Percentiles rank a stretch among this genome's conserved stretches.
phyloP scores from a whole-genome alignment of 2,329 filamentous ascomycete species.

The Alternaria triticimaculans region DNA sequence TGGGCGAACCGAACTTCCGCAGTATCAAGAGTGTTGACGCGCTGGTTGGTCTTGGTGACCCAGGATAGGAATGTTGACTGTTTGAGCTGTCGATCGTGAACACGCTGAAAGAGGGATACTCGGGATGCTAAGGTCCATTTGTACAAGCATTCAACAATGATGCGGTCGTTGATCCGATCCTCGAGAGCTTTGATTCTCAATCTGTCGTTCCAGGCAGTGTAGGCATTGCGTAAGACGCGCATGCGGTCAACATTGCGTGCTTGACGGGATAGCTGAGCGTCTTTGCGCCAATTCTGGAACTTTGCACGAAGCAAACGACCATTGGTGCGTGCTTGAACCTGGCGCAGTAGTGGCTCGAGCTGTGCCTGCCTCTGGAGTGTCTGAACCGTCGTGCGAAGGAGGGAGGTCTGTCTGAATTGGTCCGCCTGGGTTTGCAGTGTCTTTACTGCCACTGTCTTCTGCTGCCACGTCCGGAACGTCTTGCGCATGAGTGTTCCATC shows the following conservation, averaged over 20 bases:
- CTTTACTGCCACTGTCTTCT: slow-evolving; percentile 25
- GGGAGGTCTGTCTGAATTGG: slow-evolving; percentile 35
- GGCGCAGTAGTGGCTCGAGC: slow-evolving; percentile 53
- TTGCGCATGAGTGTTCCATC: slow-evolving; percentile 33
- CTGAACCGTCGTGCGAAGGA: slow-evolving; percentile 32
- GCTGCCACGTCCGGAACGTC: slow-evolving; percentile 32
- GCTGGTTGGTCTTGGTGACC: slow-evolving; percentile 37
- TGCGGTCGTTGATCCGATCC: slow-evolving; percentile 61
- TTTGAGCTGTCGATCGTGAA: slow-evolving; percentile 42
- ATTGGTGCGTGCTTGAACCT: slow-evolving; percentile 54
- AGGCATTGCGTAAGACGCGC: slow-evolving; percentile 63
- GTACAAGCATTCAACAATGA: slow-evolving; percentile 64
- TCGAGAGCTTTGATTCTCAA: slow-evolving; percentile 62
- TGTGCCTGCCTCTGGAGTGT: slow-evolving; percentile 48
- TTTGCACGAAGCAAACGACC: slow-evolving; percentile 54
- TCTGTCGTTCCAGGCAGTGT: slow-evolving; percentile 68
- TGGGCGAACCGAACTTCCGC: slow-evolving; percentile 41
- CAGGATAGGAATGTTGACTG: slow-evolving; percentile 35
- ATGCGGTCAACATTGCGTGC: slow-evolving; percentile 59
- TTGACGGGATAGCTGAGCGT: slow-evolving; percentile 49
- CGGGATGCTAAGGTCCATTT: slow-evolving; percentile 65
- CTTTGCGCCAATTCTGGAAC: slow-evolving; percentile 59
- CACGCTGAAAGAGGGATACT: slow-evolving; percentile 49
- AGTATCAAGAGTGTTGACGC: slow-evolving; percentile 32
- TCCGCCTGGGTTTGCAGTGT: slow-evolving; percentile 46